Evolutionary conservation across 2,329 filamentous ascomycete species (phyloP).

Genomic region (Rachicladosporium sp.): DNA sequence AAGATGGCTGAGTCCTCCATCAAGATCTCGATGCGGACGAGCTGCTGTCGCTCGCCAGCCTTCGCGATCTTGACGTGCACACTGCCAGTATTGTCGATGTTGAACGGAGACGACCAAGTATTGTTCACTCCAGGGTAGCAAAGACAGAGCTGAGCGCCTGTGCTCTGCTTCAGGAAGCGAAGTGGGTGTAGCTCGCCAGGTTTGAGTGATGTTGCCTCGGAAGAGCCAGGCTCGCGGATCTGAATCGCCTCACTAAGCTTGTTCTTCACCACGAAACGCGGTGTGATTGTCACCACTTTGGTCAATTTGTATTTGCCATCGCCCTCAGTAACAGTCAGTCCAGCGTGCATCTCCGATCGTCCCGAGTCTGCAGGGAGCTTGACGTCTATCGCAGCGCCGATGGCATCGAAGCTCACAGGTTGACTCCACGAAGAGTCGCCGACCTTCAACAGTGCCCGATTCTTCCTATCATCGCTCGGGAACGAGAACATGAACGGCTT

Average conservation of each 20-base stretch:
- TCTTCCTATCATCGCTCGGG: slow-evolving; percentile 75
- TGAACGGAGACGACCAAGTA: slow-evolving; percentile 95
- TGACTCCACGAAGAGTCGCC: slow-evolving; percentile 93
- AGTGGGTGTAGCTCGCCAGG: slow-evolving; percentile 71
- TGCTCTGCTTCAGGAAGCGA: slow-evolving; percentile 74
- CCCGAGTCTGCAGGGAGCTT: slow-evolving; percentile 61
- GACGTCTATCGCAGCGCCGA: slow-evolving; percentile 84
- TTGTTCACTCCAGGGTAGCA: slow-evolving; percentile 92
- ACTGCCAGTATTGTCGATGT: slow-evolving; percentile 87
- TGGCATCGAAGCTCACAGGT: slow-evolving; percentile 93
- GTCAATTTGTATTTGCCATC: slow-evolving; percentile 97
- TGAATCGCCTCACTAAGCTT: slow-evolving; percentile 79
- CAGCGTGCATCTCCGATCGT: slow-evolving; percentile 75
- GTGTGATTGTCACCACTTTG: slow-evolving; percentile 85
- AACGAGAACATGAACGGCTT: slow-evolving; percentile 95
- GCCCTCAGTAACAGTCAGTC: slow-evolving; percentile 77
- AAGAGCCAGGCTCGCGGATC: slow-evolving; percentile 83
- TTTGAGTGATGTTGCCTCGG: slow-evolving; percentile 66
- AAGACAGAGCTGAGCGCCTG: slow-evolving; percentile 78
- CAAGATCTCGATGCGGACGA: slow-evolving; percentile 78
- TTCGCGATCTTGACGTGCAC: slow-evolving; percentile 90
- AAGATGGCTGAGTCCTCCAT: slow-evolving; percentile 93
- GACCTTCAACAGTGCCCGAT: slow-evolving; percentile 76
- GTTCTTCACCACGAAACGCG: slow-evolving; percentile 88
- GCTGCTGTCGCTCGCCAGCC: slow-evolving; percentile 73